phyloP scores from a whole-genome alignment of 108 stramenopile genomes.

The Nannochloropsis salina region DNA sequence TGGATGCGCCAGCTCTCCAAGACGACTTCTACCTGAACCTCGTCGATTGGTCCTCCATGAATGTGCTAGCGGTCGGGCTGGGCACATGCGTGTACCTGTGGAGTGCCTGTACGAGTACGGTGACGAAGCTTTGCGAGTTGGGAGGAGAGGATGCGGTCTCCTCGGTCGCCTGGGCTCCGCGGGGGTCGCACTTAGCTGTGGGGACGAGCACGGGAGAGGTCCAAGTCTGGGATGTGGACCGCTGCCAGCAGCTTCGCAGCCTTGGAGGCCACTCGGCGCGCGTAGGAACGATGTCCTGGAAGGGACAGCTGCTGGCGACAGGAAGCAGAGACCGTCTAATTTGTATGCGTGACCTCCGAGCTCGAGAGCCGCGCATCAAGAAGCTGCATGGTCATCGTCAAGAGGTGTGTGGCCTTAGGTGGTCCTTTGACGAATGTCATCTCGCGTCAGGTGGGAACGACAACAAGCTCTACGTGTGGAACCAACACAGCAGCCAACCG shows the following conservation, averaged over 20 bases:
- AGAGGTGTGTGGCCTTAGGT: slow-evolving; percentile 95
- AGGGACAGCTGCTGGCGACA: slow-evolving; percentile 71
- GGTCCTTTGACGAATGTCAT: slow-evolving; percentile 78
- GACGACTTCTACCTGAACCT: slow-evolving; percentile 99
- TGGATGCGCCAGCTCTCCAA: slow-evolving; percentile 92
- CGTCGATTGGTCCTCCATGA: slow-evolving; percentile 87
- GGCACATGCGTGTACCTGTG: slow-evolving; percentile 85
- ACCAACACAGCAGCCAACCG: slow-evolving; percentile 29
- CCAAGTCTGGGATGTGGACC: slow-evolving; percentile 84
- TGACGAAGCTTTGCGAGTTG: slow-evolving; percentile 69
- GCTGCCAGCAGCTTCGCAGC: slow-evolving; percentile 58
- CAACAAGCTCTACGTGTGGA: slow-evolving; percentile 90
- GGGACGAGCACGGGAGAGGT: slow-evolving; percentile 79
- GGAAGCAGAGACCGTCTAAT: slow-evolving; percentile 86
- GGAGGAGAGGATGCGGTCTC: slow-evolving; percentile 59
- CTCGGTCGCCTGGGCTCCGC: slow-evolving; percentile 85
- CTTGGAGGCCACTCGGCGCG: slow-evolving; percentile 79
- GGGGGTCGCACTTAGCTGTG: slow-evolving; percentile 81
- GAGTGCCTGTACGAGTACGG: slow-evolving; percentile 80
- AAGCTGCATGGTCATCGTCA: slow-evolving; percentile 79
- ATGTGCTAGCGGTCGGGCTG: slow-evolving; percentile 96
- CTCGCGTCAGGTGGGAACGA: slow-evolving; percentile 91
- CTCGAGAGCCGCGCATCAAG: slow-evolving; percentile 51
- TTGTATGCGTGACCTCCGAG: slow-evolving; percentile 77
- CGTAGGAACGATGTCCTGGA: slow-evolving; percentile 86